Base-by-base conservation (phyloP, 2,329 filamentous ascomycete species). In the Colletotrichum tropicicola region DNA sequence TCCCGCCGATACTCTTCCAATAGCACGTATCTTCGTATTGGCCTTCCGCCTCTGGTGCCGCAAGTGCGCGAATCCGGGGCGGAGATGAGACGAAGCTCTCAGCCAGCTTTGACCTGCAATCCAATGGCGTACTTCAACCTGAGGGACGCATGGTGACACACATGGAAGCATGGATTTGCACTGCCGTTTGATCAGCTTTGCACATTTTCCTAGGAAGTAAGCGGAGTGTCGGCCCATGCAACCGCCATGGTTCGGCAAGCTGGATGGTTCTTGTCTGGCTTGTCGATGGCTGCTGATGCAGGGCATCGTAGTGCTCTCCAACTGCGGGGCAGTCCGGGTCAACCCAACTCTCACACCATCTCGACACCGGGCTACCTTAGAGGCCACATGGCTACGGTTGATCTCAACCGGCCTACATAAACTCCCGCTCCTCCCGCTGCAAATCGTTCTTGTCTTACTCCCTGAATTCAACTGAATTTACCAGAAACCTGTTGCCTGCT, bases 321-420 rank as follows among this genome's bases (percentile, higher is more conserved):
- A 52, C n/a, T 54, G 56, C 56, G 41, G 60, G 54, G 60, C 60
- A 64, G 27, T 37, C 32, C 12, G 41, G 55, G 17, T 51, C 48
- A 55, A 47, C 32, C 27, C n/a, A 19, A 35, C 30, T 21, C 41
- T 48, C 19, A 48, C 49, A 19, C 57, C 32, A 37, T 32, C 27
- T n/a, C 9, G 19, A 43, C 8, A 17, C 30, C 28, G n/a, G n/a
- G n/a, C n/a, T n/a, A n/a, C 21, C n/a, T 21, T 47, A 19, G 23
- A 37, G 30, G 21, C 30, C 51, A 47, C 25, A 35, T 35, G 32
- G 32, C 32, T 35, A 5, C 12, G n/a, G 13, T 30, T 30, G 28
- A 30, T 30, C 9, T 5, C 13, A 5, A 35, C 10, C 6, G 13
- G 32, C 32, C 32, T 35, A 35, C n/a, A 35, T 35, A 35, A 35